Conservation (phyloP, 768 basidiomycete species). For the Tylopilus felleus region DNA sequence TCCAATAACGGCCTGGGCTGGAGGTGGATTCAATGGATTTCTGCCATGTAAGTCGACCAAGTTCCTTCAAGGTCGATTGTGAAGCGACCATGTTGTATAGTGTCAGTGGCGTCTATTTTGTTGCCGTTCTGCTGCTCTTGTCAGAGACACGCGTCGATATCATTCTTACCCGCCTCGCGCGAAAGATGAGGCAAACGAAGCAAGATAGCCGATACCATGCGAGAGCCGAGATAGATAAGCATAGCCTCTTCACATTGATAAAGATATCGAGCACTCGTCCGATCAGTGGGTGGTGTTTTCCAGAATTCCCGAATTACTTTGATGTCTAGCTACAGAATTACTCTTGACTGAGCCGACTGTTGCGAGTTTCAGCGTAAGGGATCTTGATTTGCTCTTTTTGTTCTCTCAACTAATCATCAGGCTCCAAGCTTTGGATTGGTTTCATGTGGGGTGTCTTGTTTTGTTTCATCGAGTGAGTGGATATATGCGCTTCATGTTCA, state of each 20-base stretch:
- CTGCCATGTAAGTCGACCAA: constrained; percentile 47
- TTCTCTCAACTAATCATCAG: constrained; percentile 1
- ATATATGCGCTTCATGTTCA: not conserved
- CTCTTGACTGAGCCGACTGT: constrained; percentile 62
- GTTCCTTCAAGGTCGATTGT: not conserved
- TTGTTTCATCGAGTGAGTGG: constrained; percentile 55
- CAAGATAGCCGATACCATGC: constrained; percentile 63
- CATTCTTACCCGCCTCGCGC: constrained; percentile 63
- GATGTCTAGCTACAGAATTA: constrained; percentile 13
- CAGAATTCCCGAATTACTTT: not conserved
- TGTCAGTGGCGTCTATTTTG: constrained; percentile 46
- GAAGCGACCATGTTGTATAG: constrained; percentile 32
- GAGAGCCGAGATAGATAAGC: constrained; percentile 60
- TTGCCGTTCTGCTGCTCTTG: constrained; percentile 53
- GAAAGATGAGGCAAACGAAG: constrained; percentile 58
- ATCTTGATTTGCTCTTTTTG: not conserved
- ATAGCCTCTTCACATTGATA: constrained; percentile 55
- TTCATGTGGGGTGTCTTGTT: constrained; percentile 77
- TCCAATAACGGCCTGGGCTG: constrained; percentile 55
- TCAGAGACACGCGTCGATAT: constrained; percentile 73
- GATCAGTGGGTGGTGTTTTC: constrained; percentile 52
- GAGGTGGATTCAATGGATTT: constrained; percentile 86
- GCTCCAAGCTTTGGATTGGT: constrained; percentile 59
- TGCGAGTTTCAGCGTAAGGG: constrained; percentile 61
- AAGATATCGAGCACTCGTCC: constrained; percentile 70